Evolutionary conservation across 2,329 filamentous ascomycete species (phyloP), one percentile per base, ranked within the genome.

Genomic region (Fusarium lateritium): DNA sequence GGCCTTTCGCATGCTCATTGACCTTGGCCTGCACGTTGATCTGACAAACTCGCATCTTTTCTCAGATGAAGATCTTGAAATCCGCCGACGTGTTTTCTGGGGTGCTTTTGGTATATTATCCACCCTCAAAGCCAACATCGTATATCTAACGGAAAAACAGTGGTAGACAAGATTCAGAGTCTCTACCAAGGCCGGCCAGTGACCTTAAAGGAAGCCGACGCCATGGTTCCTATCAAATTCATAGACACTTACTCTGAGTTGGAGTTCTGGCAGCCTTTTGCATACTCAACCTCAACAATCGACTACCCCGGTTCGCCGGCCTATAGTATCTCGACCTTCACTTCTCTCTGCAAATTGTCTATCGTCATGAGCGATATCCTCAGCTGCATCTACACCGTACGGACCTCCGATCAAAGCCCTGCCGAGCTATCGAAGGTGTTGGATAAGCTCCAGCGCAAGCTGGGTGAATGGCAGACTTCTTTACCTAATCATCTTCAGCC

Each of bases 111-210:
- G 61, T 64, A 38, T 4, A 39, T 50, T 6, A 3, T 3, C 9
- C 2, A 2, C 0, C 2, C 4, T 14, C 2, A 2, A 5, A 2
- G 0, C 0, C 1, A 24, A 4, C 15, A 21, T 1, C 11, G 19
- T 1, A 8, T 21, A 13, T 13, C 39, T 64, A 14, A 64, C 33
- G 24, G 2, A 9, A 14, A 7, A 1, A 10, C 2, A 63, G 57
- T 63, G 17, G 61, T 64, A 7, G 86, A 87, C 62, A 88, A 87
- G 65, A 81, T 87, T 9, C 85, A 88, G 62, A 83, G 81, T 15
- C 71, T 88, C 0, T 88, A 87, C 49, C 84, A 86, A 67, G 86
- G 86, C 1, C 82, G 85, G 1, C 86, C 85, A 0, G 81, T 81
- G 0, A 83, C 76, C 4, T 73, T 86, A 7, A 82, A 82, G 10